Percentiles rank a stretch among this genome's conserved stretches.
These are phyloP conservation scores for Triticum urartu DNA, from an alignment of 176 grass and related monocot genomes.

Conservation along the genomic window DNA sequence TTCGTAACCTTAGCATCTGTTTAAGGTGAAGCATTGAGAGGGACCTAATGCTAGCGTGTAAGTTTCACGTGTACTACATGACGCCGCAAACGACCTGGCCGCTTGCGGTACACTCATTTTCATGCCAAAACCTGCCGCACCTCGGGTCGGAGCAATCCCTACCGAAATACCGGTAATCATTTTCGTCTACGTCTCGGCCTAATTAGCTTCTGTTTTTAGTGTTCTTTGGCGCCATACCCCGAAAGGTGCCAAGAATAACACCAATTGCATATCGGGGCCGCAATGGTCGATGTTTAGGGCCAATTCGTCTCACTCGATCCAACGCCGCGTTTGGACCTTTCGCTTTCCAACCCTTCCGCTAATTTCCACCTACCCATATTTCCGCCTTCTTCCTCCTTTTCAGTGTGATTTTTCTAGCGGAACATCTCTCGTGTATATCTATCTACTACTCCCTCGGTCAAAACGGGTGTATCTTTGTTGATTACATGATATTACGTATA, in stretches of 20 bases:
- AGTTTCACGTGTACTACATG: neutral
- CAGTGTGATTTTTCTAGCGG: neutral
- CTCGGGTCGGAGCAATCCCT: neutral
- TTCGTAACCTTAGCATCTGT: no score
- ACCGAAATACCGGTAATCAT: neutral
- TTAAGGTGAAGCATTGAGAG: no score
- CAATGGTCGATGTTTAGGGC: conserved; percentile 5
- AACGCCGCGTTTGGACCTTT: conserved; percentile 2
- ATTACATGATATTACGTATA: no score
- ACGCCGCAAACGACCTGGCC: neutral
- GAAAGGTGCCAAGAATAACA: neutral
- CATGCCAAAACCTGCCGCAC: no score
- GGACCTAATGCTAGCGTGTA: no score
- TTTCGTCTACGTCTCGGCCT: neutral
- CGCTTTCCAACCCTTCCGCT: neutral
- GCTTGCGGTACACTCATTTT: neutral
- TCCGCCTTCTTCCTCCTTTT: neutral
- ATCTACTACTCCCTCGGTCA: no score
- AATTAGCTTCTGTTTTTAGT: neutral
- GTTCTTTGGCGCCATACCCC: neutral
- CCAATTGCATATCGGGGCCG: neutral
- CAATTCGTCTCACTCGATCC: neutral
- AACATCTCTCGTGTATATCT: no score
- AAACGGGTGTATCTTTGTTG: no score
- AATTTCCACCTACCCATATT: neutral